phyloP scores from a whole-genome alignment of 1,284 basidiomycete species.

The Afroboletus lepidellus region DNA sequence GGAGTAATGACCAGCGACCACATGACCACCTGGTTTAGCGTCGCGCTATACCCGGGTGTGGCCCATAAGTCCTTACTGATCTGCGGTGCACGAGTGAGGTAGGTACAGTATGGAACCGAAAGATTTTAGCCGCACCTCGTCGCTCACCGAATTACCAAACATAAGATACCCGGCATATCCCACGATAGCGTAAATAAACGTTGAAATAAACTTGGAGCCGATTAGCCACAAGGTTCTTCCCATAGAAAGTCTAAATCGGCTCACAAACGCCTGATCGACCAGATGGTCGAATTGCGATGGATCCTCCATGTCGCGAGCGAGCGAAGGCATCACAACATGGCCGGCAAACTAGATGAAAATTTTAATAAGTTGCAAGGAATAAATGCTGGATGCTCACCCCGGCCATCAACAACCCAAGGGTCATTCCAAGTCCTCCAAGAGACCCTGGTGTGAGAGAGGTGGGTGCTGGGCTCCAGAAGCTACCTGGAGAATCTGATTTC shows the following conservation, averaged over 20 bases:
- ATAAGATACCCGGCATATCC: conserved; percentile 89
- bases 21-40: conserved; percentile 75
- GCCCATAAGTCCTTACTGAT: conserved; percentile 84
- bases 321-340: conserved; percentile 88
- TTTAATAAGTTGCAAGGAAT: neutral
- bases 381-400: conserved; percentile 56
- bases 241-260: conserved; percentile 22
- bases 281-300: conserved; percentile 80
- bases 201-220: conserved; percentile 62
- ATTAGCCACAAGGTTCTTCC: conserved; percentile 4
- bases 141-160: conserved; percentile 82
- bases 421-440: conserved; percentile 63
- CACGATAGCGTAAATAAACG: conserved; percentile 75
- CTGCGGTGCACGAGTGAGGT: conserved; percentile 36
- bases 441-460: conserved; percentile 65
- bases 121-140: conserved; percentile 63
- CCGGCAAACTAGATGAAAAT: conserved; percentile 69
- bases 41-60: conserved; percentile 72
- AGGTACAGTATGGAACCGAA: neutral
- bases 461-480: conserved; percentile 70
- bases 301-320: conserved; percentile 88
- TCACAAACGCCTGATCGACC: conserved; percentile 80
- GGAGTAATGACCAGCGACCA: conserved; percentile 92
- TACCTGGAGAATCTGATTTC: conserved; percentile 78
- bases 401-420: conserved; percentile 91